These are phyloP conservation scores for Debaryomyces subglobosus DNA, from an alignment of 1,139 yeast species.

Conservation along the genomic window DNA sequence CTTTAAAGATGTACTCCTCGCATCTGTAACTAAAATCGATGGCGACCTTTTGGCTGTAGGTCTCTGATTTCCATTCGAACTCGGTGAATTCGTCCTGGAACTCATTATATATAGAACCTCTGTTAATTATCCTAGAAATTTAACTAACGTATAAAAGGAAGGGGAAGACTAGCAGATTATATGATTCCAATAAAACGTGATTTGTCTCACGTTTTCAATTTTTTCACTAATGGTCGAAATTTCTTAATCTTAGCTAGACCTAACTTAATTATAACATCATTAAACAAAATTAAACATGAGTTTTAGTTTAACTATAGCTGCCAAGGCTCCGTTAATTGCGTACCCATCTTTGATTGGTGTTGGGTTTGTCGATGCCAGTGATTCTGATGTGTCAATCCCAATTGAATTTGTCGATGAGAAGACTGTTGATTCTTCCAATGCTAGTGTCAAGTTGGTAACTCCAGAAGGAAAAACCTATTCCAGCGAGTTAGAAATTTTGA, in stretches of 20 bases:
- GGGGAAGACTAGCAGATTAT: background rate
- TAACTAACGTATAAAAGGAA: background rate
- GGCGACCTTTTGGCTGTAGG: slow-evolving; percentile 91
- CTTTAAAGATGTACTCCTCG: slow-evolving; percentile 59
- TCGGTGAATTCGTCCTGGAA: slow-evolving; percentile 9
- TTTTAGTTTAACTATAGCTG: slow-evolving; percentile 65
- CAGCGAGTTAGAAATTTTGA: slow-evolving; percentile 48
- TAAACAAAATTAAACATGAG: slow-evolving; percentile 23
- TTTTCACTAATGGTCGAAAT: background rate
- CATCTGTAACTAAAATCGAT: slow-evolving; percentile 89
- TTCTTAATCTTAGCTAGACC: background rate
- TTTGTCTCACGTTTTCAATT: background rate
- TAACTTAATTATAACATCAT: background rate
- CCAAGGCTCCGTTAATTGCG: slow-evolving; percentile 81
- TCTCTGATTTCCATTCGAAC: slow-evolving; percentile 23
- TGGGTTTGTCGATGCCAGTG: slow-evolving; percentile 62
- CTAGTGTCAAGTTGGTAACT: slow-evolving; percentile 47
- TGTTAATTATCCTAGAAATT: background rate
- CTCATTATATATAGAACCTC: slow-evolving; percentile 4
- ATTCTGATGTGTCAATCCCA: slow-evolving; percentile 51
- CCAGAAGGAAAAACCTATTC: slow-evolving; percentile 48
- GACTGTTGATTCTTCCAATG: slow-evolving; percentile 41
- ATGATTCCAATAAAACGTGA: background rate
- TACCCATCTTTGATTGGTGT: slow-evolving; percentile 83
- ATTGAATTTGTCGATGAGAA: slow-evolving; percentile 72